These are phyloP conservation scores for Trametes cinnabarina DNA, from an alignment of 768 basidiomycete species.

Conservation along the genomic window DNA sequence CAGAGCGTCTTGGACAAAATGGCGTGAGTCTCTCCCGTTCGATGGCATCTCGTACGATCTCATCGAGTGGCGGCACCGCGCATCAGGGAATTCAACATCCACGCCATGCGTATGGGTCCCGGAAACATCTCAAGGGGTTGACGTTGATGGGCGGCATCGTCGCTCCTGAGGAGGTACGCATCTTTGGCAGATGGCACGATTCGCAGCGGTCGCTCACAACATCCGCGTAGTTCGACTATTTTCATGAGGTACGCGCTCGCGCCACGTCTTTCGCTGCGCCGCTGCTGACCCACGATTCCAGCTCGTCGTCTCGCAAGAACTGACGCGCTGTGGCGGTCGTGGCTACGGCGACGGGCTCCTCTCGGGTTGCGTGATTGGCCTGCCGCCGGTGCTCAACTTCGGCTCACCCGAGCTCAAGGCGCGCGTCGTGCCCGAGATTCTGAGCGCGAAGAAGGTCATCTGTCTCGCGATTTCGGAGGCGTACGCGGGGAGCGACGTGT, in stretches of 20 bases:
- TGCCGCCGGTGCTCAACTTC: constrained; percentile 85
- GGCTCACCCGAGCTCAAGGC: constrained; percentile 60
- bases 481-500: constrained; percentile 83
- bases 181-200: background rate
- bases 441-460: constrained; percentile 79
- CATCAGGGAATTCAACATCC: constrained; percentile 62
- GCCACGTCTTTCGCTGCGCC: background rate
- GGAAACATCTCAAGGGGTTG: constrained; percentile 84
- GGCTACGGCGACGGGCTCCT: constrained; percentile 83
- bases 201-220: background rate
- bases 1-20: constrained; percentile 78
- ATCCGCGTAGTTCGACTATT: constrained; percentile 71
- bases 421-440: constrained; percentile 62
- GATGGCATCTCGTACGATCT: background rate
- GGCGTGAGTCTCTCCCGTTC: constrained; percentile 48
- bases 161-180: constrained; percentile 60
- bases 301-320: constrained; percentile 34
- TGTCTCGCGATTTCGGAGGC: constrained; percentile 81
- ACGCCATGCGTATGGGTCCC: constrained; percentile 94
- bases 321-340: constrained; percentile 56
- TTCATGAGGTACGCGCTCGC: constrained; percentile 62
- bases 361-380: constrained; percentile 76
- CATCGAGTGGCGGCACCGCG: constrained; percentile 1
- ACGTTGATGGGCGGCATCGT: constrained; percentile 72
- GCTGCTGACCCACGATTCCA: background rate